These are phyloP conservation scores for Durusdinium trenchii DNA, from an alignment of 73 alveolate genomes.

Conservation along the genomic window DNA sequence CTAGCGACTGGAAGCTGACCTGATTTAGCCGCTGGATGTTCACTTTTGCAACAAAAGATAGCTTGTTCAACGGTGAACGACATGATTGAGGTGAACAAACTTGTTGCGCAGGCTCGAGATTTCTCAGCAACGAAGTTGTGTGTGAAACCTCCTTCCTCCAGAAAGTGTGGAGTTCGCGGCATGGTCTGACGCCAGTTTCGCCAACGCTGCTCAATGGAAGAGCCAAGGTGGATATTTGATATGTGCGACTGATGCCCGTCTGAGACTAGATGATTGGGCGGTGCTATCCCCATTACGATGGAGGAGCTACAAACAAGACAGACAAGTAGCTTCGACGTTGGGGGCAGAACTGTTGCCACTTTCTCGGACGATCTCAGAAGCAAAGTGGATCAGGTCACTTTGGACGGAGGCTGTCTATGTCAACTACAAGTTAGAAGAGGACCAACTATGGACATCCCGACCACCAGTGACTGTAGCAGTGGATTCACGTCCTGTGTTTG, in stretches of 20 bases:
- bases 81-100: not conserved
- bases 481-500: conserved; percentile 1
- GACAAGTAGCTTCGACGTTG: not conserved
- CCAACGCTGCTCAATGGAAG: not conserved
- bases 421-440: not conserved
- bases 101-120: not conserved
- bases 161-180: not conserved
- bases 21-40: not conserved
- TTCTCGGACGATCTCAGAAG: not conserved
- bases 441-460: not conserved
- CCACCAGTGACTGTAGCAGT: not conserved
- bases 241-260: not conserved
- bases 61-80: not conserved
- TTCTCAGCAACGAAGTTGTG: not conserved
- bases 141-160: not conserved
- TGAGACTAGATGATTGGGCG: not conserved
- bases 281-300: not conserved
- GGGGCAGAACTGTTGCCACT: not conserved
- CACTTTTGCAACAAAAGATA: conserved; percentile 8
- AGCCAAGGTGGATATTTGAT: not conserved
- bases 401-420: not conserved
- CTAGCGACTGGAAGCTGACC: not conserved
- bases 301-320: not conserved
- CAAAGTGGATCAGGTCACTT: not conserved
- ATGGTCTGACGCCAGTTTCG: not conserved